Conservation (phyloP, 768 basidiomycete species). For the Gymnopilus junonius region DNA sequence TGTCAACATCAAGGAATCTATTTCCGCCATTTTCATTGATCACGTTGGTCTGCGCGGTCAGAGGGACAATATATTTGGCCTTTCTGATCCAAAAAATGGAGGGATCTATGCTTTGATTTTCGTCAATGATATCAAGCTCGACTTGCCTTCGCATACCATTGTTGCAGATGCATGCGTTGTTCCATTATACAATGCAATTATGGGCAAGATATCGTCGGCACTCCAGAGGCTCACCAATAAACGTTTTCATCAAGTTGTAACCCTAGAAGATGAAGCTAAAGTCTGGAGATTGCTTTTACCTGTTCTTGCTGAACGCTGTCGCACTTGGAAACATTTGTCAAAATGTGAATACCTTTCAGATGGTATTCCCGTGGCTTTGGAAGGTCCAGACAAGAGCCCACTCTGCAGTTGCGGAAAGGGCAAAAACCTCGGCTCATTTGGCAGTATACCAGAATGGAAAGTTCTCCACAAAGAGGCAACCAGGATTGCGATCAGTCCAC, state of each 20-base stretch:
- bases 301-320: constrained; percentile 54
- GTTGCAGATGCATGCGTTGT: constrained; percentile 54
- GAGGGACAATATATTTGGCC: constrained; percentile 19
- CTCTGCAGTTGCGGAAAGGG: constrained; percentile 61
- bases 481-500: constrained; percentile 53
- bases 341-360: constrained; percentile 50
- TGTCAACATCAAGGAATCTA: constrained; percentile 28
- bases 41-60: constrained; percentile 4
- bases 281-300: constrained; percentile 60
- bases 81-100: constrained; percentile 22
- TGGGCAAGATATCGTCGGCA: constrained; percentile 19
- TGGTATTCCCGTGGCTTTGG: constrained; percentile 42
- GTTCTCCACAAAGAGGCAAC: constrained; percentile 47
- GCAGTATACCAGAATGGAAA: constrained; percentile 37
- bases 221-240: constrained; percentile 10
- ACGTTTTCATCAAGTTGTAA: constrained; percentile 16
- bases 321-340: constrained; percentile 50
- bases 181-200: constrained; percentile 32
- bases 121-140: constrained; percentile 48
- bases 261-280: constrained; percentile 36
- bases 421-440: constrained; percentile 45
- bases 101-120: constrained; percentile 47
- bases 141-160: constrained; percentile 52
- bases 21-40: constrained; percentile 19
- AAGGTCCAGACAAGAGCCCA: constrained; percentile 39